Base-by-base conservation (phyloP, 345 rosid genomes). In the Populus ilicifolia region DNA sequence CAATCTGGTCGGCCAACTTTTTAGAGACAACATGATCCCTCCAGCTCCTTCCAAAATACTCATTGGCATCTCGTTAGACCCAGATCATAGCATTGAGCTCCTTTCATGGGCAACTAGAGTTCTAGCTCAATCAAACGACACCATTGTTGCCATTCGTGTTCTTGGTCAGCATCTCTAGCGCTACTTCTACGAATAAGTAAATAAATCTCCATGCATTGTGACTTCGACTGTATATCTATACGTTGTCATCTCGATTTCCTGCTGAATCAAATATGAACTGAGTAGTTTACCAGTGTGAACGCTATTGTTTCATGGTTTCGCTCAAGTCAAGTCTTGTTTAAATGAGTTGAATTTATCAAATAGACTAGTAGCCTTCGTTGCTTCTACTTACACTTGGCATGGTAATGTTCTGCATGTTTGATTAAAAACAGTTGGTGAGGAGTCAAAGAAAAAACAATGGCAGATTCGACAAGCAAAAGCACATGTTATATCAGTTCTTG, bases 401-500 rank as follows among this genome's bases (percentile, higher is more conserved):
- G 8, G 29, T 16, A 23, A 30, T 59, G 27, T 18, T 77, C 71
- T 66, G 41, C 43, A 44, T 73, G 62, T 72, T 67, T 77, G 36
- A 16, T 46, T 8, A 52, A 44, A 11, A 29, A 69, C 76, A 89
- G 98, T 74, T 52, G 91, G 84, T 33, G 87, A 81, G 73, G 87
- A 86, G 56, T 78, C 84, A 16, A 94, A 85, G 89, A 88, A 87
- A 76, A 79, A 70, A 61, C 87, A 82, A 44, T 80, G 79, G 10
- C 90, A 84, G 72, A 73, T 93, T 85, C 93, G 96, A 29, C 89
- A 73, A 65, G 93, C 93, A 1, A 93, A 90, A 82, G 90, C 99
- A 18, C 90, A 87, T 73, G 96, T 95, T 71, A 91, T 95, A 80
- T 89, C 98, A 69, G 83, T 93, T 82, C 94, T 93, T n/a, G 96